phyloP scores from a whole-genome alignment of 2,329 filamentous ascomycete species.

The Sporothrix sp. region DNA sequence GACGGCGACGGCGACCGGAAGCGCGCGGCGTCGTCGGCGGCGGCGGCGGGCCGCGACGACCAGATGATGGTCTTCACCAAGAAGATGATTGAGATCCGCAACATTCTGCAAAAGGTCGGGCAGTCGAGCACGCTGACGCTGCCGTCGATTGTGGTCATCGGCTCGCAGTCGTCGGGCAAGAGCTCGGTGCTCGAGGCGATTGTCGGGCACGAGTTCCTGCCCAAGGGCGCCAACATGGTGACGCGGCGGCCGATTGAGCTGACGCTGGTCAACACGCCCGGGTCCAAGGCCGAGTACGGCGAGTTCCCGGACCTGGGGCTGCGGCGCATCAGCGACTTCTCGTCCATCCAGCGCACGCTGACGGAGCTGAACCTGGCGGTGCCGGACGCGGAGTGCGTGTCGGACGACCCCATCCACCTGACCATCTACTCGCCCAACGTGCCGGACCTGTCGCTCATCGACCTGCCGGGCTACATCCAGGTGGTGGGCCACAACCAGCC shows the following conservation, averaged over 20 bases:
- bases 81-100: slow-evolving; percentile 99
- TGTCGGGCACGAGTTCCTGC: slow-evolving; percentile 93
- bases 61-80: slow-evolving; percentile 99
- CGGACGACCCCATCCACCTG: slow-evolving; percentile 91
- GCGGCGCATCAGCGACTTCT: slow-evolving; percentile 84
- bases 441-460: slow-evolving; percentile 89
- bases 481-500: slow-evolving; percentile 88
- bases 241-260: slow-evolving; percentile 91
- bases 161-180: slow-evolving; percentile 95
- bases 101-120: slow-evolving; percentile 80
- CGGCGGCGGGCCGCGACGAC: slow-evolving; percentile 73
- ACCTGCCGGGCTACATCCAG: slow-evolving; percentile 95
- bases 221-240: slow-evolving; percentile 98
- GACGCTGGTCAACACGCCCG: slow-evolving; percentile 89
- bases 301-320: slow-evolving; percentile 91
- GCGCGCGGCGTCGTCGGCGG: slow-evolving; percentile 38
- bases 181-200: slow-evolving; percentile 95
- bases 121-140: slow-evolving; percentile 82
- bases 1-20: slow-evolving; percentile 8
- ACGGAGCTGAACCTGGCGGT: slow-evolving; percentile 94
- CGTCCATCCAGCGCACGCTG: slow-evolving; percentile 81
- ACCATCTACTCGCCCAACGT: slow-evolving; percentile 93
- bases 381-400: slow-evolving; percentile 81
- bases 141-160: slow-evolving; percentile 97
- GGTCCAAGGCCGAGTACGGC: slow-evolving; percentile 78